Base-by-base conservation (phyloP, 1,139 yeast genomes). In the Arxiozyma heterogenica region DNA sequence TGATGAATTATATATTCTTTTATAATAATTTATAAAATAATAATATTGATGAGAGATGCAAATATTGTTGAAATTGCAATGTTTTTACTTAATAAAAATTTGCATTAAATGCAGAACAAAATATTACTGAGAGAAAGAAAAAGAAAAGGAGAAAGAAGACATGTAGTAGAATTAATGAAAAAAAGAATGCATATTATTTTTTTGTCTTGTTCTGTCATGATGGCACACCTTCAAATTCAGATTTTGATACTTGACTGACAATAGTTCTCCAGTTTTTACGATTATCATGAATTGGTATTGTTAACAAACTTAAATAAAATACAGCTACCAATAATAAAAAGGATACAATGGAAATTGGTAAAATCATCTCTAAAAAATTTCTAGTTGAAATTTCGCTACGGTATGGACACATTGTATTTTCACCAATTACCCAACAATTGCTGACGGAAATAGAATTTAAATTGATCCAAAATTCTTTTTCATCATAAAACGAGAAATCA, bases 381-480 rank as follows among this genome's bases (percentile, higher is more conserved):
- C 81, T 74, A 44, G 74, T 74, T 15, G 83, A 74, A 23, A 82
- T 75, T 0, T 78, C 76, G 52, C 71, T 73, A 55, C 80, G 81
- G 65, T 90, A 91, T 0, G 96, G 96, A 67, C 98, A 91, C 41
- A 72, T 69, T 0, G 94, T 84, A 57, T 80, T 77, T 0, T 91
- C 82, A 0, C 96, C 96, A 1, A 82, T 71, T 2, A 90, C 91
- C 90, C 94, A 91, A 66, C 98, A 91, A 53, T 82, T 78, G 20
- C 78, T 70, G 6, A 83, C 82, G 0, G 89, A 79, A 20, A 93
- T 76, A 38, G 93, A 89, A 66, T 93, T 93, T 58, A 90, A 62
- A 67, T 90, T 93, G 3, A 90, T 79, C 98, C 98, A 93, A 0
- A 84, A 74, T 0, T 58, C 56, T 1, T 47, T 41, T 44, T 42